A percentile compares a stretch with the other conserved stretches of the same genome.
Evolutionary conservation across 352 stramenopile species (phyloP).

Genomic region (Plasmopara viticola): DNA sequence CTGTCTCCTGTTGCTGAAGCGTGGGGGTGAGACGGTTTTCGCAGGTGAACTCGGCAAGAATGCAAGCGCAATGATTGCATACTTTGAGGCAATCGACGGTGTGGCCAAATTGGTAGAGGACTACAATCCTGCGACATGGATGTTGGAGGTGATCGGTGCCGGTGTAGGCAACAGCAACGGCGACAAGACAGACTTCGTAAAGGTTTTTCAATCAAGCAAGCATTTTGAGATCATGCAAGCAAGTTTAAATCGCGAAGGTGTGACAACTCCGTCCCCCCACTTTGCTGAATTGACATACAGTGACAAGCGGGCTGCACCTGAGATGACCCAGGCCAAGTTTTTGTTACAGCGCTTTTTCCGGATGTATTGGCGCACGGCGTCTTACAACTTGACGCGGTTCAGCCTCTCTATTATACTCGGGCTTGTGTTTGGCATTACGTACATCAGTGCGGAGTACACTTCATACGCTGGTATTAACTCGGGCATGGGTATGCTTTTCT

Average conservation of each 20-base stretch:
- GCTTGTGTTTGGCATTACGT: constrained; percentile 22
- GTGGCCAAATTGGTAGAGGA: neutral
- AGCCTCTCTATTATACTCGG: constrained; percentile 8
- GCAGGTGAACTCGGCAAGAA: neutral
- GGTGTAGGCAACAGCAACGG: constrained; percentile 4
- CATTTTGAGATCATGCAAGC: constrained; percentile 20
- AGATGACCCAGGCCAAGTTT: constrained; percentile 25
- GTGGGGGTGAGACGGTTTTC: constrained; percentile 1
- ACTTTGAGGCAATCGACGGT: neutral
- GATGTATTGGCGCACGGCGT: constrained; percentile 70
- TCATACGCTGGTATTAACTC: constrained; percentile 26
- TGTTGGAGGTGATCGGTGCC: neutral
- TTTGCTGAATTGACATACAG: constrained; percentile 28
- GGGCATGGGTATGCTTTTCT: constrained; percentile 56
- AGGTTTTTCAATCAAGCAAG: constrained; percentile 13
- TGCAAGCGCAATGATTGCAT: neutral
- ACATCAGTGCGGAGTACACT: constrained; percentile 13
- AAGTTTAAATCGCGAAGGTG: constrained; percentile 27
- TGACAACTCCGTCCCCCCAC: constrained; percentile 15
- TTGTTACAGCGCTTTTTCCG: constrained; percentile 44
- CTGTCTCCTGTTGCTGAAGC: neutral
- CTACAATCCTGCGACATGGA: constrained; percentile 1
- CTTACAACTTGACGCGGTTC: constrained; percentile 35
- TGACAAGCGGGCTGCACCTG: constrained; percentile 25
- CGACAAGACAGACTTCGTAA: constrained; percentile 6